phyloP scores from a whole-genome alignment of 2,329 filamentous ascomycete species.

The Cladosporium colombiae region DNA sequence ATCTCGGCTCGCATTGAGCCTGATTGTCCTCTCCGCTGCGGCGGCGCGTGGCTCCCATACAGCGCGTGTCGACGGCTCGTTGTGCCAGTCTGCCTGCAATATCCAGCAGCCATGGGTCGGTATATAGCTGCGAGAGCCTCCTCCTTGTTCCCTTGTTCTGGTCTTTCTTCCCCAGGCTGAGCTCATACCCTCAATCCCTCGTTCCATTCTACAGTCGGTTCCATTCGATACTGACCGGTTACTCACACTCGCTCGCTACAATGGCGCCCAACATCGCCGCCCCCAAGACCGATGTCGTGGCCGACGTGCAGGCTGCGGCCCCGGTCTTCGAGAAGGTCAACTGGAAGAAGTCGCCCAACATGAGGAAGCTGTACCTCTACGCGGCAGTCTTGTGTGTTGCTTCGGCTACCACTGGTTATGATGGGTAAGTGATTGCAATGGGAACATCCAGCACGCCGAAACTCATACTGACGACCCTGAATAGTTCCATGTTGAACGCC shows the following conservation, averaged over 20 bases:
- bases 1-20: slow-evolving; percentile 21
- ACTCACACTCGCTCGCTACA: slow-evolving; percentile 18
- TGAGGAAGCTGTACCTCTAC: slow-evolving; percentile 26
- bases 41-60: neutral
- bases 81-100: slow-evolving; percentile 5
- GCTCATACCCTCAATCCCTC: slow-evolving; percentile 15
- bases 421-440: slow-evolving; percentile 26
- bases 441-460: neutral
- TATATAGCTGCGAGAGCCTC: slow-evolving; percentile 16
- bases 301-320: slow-evolving; percentile 19
- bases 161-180: slow-evolving; percentile 14
- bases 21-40: slow-evolving; percentile 13
- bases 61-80: slow-evolving; percentile 16
- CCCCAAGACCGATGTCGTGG: slow-evolving; percentile 20
- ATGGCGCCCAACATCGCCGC: slow-evolving; percentile 18
- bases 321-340: slow-evolving; percentile 20
- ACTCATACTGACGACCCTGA: neutral
- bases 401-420: slow-evolving; percentile 31
- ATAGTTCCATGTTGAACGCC: slow-evolving; percentile 22
- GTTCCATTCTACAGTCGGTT: slow-evolving; percentile 10
- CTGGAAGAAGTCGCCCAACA: slow-evolving; percentile 23
- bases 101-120: neutral
- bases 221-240: neutral
- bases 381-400: slow-evolving; percentile 24
- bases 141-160: slow-evolving; percentile 8